A percentile compares a stretch with the other conserved stretches of the same genome.
phyloP scores from a whole-genome alignment of 2,329 filamentous ascomycete species.

The Hymenoscyphus repandus region DNA sequence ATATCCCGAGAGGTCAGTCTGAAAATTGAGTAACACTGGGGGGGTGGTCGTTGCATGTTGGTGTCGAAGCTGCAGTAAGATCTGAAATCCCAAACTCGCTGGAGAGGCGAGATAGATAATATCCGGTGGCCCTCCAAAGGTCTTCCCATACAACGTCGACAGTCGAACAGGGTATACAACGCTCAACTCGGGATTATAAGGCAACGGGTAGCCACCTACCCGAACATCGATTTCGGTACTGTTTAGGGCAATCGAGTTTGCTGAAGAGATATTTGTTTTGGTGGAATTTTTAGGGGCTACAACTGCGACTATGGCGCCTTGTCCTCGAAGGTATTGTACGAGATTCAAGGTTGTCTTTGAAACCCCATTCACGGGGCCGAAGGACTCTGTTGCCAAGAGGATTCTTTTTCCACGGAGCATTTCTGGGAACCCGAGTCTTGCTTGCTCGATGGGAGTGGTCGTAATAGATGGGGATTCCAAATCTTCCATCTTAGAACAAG shows the following conservation, averaged over 20 bases:
- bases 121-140: slow-evolving; percentile 56
- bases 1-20: slow-evolving; percentile 66
- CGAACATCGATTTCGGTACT: slow-evolving; percentile 46
- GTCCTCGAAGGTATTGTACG: slow-evolving; percentile 58
- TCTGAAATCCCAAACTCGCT: slow-evolving; percentile 64
- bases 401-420: slow-evolving; percentile 55
- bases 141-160: slow-evolving; percentile 52
- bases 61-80: slow-evolving; percentile 63
- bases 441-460: background rate
- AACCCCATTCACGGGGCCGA: slow-evolving; percentile 69
- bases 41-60: slow-evolving; percentile 49
- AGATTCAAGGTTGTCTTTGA: slow-evolving; percentile 65
- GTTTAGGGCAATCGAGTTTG: slow-evolving; percentile 17
- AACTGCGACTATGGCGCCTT: slow-evolving; percentile 60
- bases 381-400: slow-evolving; percentile 65
- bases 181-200: slow-evolving; percentile 67
- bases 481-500: background rate
- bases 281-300: slow-evolving; percentile 58
- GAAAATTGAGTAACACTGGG: slow-evolving; percentile 63
- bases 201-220: slow-evolving; percentile 59
- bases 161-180: slow-evolving; percentile 65
- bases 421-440: slow-evolving; percentile 33
- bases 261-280: slow-evolving; percentile 15
- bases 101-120: slow-evolving; percentile 66
- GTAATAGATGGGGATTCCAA: slow-evolving; percentile 16